Percentiles rank a stretch among this genome's conserved stretches.
phyloP scores from a whole-genome alignment of 768 basidiomycete species.

The Phylloporus sp. region DNA sequence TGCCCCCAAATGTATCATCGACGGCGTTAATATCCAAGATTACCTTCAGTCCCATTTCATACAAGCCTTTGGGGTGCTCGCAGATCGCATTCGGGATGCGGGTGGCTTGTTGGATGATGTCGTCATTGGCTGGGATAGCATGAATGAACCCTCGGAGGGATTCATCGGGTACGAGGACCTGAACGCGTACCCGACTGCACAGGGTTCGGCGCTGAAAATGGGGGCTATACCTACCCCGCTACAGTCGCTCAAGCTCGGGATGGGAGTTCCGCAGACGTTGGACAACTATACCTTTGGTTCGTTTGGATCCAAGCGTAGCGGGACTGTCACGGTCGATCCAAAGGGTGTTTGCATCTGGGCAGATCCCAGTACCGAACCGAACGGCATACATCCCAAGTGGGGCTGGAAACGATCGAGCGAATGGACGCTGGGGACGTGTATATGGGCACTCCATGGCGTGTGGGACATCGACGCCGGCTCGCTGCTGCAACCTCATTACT shows the following conservation, averaged over 20 bases:
- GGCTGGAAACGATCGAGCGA: constrained; percentile 72
- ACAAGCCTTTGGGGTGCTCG: constrained; percentile 68
- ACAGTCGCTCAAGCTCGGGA: constrained; percentile 79
- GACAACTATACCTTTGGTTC: constrained; percentile 78
- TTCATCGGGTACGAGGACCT: constrained; percentile 64
- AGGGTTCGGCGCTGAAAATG: constrained; percentile 74
- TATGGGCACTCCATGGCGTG: constrained; percentile 87
- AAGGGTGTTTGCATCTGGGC: constrained; percentile 78
- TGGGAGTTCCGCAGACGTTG: constrained; percentile 79
- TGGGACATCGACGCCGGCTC: constrained; percentile 76
- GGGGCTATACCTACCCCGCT: constrained; percentile 83
- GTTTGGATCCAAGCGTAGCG: constrained; percentile 71
- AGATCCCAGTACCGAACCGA: constrained; percentile 43
- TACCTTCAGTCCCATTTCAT: constrained; percentile 77
- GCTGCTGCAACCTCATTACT: constrained; percentile 72
- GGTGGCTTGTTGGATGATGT: constrained; percentile 79
- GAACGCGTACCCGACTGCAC: constrained; percentile 53
- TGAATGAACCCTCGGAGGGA: constrained; percentile 94
- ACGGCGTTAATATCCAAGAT: constrained; percentile 89
- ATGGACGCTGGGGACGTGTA: constrained; percentile 76
- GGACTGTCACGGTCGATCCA: constrained; percentile 80
- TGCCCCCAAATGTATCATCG: constrained; percentile 87
- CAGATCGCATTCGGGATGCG: constrained; percentile 68
- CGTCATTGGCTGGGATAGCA: constrained; percentile 93
- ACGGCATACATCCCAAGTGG: constrained; percentile 63